Percentiles rank a stretch among this genome's conserved stretches.
phyloP scores from a whole-genome alignment of 768 basidiomycete species.

The Paxillus ammoniavirescens region DNA sequence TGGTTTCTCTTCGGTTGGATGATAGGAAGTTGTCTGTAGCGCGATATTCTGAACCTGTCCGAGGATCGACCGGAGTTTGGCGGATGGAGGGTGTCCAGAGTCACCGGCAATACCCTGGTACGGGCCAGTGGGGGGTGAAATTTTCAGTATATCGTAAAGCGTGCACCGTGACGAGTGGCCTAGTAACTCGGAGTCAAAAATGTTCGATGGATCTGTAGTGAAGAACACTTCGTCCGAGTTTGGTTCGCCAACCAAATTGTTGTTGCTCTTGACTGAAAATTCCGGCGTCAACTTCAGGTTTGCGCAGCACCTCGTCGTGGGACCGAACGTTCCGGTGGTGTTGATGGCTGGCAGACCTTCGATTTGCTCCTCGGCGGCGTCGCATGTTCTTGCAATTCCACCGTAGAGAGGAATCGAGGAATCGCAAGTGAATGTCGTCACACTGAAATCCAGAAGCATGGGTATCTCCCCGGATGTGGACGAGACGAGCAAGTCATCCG shows the following conservation, averaged over 20 bases:
- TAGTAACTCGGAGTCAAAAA: conserved; percentile 1
- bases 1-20: conserved; percentile 5
- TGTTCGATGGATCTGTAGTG: not conserved
- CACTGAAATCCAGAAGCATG: conserved; percentile 39
- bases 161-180: not conserved
- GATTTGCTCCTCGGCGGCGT: conserved; percentile 4
- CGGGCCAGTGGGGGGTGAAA: not conserved
- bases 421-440: conserved; percentile 4
- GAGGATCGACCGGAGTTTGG: not conserved
- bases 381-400: conserved; percentile 2
- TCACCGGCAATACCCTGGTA: not conserved
- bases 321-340: not conserved
- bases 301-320: not conserved
- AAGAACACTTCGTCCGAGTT: not conserved
- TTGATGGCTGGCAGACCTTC: not conserved
- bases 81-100: not conserved
- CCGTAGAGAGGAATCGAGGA: not conserved
- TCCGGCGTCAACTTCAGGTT: not conserved
- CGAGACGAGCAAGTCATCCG: conserved; percentile 35
- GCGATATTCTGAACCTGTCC: not conserved
- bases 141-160: not conserved
- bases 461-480: conserved; percentile 51
- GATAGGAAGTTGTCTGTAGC: conserved; percentile 8
- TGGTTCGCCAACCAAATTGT: conserved; percentile 5
- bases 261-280: not conserved